Evolutionary conservation across 2,329 filamentous ascomycete species (phyloP).

Genomic region (Meredithiella fracta): DNA sequence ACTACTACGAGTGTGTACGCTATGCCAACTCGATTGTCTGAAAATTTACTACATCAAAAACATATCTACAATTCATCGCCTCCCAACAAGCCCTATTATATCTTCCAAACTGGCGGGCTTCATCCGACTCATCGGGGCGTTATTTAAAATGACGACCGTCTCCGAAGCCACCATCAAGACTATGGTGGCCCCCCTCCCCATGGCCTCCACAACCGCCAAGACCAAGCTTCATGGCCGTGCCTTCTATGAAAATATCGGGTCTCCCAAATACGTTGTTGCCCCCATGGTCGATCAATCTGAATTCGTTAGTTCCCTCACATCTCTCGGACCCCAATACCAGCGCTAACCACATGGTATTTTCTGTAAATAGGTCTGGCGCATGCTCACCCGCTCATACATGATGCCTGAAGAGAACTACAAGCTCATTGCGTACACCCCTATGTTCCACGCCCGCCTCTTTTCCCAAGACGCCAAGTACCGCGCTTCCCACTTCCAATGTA

Average conservation of each 20-base stretch:
- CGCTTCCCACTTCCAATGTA: slow-evolving; percentile 57
- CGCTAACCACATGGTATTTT: background rate
- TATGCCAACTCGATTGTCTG: background rate
- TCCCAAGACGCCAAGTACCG: slow-evolving; percentile 61
- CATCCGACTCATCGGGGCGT: background rate
- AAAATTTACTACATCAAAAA: background rate
- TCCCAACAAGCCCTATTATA: background rate
- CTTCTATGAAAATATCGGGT: slow-evolving; percentile 91
- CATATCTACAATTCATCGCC: background rate
- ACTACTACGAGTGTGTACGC: background rate
- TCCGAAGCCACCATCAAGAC: background rate
- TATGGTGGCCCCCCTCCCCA: background rate
- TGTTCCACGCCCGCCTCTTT: slow-evolving; percentile 89
- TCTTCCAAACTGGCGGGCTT: slow-evolving; percentile 11
- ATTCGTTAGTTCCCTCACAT: slow-evolving; percentile 44
- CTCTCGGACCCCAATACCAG: background rate
- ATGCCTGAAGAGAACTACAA: slow-evolving; percentile 43
- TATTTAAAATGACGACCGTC: slow-evolving; percentile 8
- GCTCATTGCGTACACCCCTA: slow-evolving; percentile 81
- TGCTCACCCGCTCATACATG: slow-evolving; percentile 88
- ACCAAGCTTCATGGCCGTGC: slow-evolving; percentile 63
- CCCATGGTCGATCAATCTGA: slow-evolving; percentile 99
- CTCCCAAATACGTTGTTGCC: slow-evolving; percentile 75
- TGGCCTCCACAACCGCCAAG: slow-evolving; percentile 17
- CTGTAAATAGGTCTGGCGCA: slow-evolving; percentile 75